Base-by-base conservation (phyloP, 768 basidiomycete species). In the Gymnopilus dilepis region DNA sequence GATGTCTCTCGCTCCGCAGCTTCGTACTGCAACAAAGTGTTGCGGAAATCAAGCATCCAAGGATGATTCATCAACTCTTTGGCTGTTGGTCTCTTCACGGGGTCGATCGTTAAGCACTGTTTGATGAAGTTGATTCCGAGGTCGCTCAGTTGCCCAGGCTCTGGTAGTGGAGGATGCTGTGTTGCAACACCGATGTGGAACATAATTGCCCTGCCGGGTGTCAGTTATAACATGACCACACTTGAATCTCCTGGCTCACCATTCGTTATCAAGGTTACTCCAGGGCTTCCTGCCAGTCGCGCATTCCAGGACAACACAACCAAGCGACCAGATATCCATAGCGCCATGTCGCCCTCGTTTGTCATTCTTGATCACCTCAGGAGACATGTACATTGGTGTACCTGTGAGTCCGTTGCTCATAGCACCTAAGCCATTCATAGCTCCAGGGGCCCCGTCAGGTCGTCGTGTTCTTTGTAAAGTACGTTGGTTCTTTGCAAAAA, bases 301-400 rank as follows among this genome's bases (percentile, higher is more conserved):
- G 70, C 92, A 95, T 73, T 99, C 96, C 30, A 99, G 85, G 13
- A 99, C 89, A n/a, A 99, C 95, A 71, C 97, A 99, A 17, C 97
- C 97, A 59, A 98, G 77, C 22, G 95, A 94, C 97, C 97, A 99
- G 43, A 99, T 89, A 73, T 99, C 97, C 92, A 97, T 97, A 11
- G 97, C 94, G 17, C 97, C 97, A 65, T 93, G 88, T 53, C 91
- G 83, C 26, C 95, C 95, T 13, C 88, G 81, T 64, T 84, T 89
- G 68, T 97, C 94, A 68, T 92, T 97, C 78, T 97, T 94, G 80
- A 99, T 99, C 56, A 97, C 88, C 73, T 99, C 97, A 1, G 97
- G 97, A 5, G 96, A 97, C 94, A 99, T 98, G 75, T 99, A 99
- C 97, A 99, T 99, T 0, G 97, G 97, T 12, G 97, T 99, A 17